phyloP scores from a whole-genome alignment of 108 stramenopile species.

The Asterionellopsis glacialis region DNA sequence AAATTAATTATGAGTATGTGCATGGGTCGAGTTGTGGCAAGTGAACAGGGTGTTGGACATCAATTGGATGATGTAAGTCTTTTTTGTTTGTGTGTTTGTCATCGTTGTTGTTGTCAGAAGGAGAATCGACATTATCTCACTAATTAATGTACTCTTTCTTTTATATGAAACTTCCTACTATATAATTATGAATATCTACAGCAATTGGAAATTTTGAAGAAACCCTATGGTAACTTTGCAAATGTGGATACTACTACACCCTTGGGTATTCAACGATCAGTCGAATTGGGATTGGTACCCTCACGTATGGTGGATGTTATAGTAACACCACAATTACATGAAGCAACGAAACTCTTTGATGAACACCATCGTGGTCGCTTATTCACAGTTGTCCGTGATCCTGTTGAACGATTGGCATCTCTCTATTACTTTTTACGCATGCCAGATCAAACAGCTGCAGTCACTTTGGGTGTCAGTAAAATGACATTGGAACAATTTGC shows the following conservation, averaged over 20 bases:
- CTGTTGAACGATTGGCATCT: conserved; percentile 33
- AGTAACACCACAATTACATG: conserved; percentile 27
- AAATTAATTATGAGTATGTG: conserved; percentile 19
- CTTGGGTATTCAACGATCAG: conserved; percentile 35
- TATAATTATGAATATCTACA: too few species aligned
- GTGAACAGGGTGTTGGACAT: conserved; percentile 20
- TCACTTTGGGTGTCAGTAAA: conserved; percentile 34
- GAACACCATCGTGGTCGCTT: conserved; percentile 10
- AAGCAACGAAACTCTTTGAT: conserved; percentile 12
- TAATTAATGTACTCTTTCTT: too few species aligned
- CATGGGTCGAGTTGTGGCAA: conserved; percentile 22
- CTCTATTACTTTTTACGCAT: conserved; percentile 50
- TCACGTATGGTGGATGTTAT: conserved; percentile 34
- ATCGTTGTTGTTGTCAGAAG: too few species aligned
- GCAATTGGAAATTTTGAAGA: conserved; percentile 10
- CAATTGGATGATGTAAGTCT: conserved; percentile 10
- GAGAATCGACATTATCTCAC: too few species aligned
- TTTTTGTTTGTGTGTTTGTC: neutral
- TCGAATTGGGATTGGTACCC: conserved; percentile 22
- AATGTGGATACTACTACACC: conserved; percentile 43
- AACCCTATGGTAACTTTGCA: conserved; percentile 26
- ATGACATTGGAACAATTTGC: conserved; percentile 42
- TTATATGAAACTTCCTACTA: too few species aligned
- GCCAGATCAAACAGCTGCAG: conserved; percentile 37
- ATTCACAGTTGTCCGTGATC: conserved; percentile 44